phyloP scores from a whole-genome alignment of 495 filamentous ascomycete genomes.

The Penicillium atrosanguineum region DNA sequence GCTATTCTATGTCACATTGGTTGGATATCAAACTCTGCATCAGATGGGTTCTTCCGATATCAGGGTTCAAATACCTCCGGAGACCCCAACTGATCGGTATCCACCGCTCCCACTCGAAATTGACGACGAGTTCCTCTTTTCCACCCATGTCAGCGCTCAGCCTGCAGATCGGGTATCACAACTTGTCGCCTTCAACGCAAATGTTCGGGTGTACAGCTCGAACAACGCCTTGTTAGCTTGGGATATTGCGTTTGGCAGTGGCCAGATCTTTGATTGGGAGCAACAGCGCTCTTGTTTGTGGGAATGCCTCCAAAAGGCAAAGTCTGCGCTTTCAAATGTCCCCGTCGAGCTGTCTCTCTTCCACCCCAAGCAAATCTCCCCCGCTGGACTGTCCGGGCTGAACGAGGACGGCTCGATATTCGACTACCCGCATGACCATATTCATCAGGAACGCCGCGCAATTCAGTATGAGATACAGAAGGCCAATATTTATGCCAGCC shows the following conservation, averaged over 20 bases:
- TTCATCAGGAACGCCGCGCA: conserved; percentile 34
- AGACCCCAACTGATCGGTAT: conserved; percentile 69
- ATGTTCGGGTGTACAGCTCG: conserved; percentile 66
- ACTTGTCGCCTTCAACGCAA: conserved; percentile 74
- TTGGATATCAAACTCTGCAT: conserved; percentile 59
- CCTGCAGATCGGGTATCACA: conserved; percentile 59
- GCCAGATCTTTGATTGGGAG: conserved; percentile 67
- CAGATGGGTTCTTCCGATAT: conserved; percentile 67
- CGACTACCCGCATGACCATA: conserved; percentile 25
- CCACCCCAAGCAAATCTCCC: conserved; percentile 18
- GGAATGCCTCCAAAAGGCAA: conserved; percentile 58
- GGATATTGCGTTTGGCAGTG: conserved; percentile 71
- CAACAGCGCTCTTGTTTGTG: conserved; percentile 64
- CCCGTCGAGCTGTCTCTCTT: conserved; percentile 59
- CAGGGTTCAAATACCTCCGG: conserved; percentile 64
- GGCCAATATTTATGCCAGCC: conserved; percentile 73
- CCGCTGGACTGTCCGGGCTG: conserved; percentile 8
- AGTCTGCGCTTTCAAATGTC: conserved; percentile 56
- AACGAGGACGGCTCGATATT: conserved; percentile 23
- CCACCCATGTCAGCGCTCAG: conserved; percentile 60
- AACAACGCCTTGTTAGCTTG: conserved; percentile 66
- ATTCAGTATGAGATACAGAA: conserved; percentile 84
- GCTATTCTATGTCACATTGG: conserved; percentile 74
- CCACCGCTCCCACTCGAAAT: conserved; percentile 77
- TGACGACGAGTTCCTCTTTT: conserved; percentile 73